A percentile compares a stretch with the other conserved stretches of the same genome.
phyloP scores from a whole-genome alignment of 2,329 filamentous ascomycete genomes.

The Thyridium curvatum region DNA sequence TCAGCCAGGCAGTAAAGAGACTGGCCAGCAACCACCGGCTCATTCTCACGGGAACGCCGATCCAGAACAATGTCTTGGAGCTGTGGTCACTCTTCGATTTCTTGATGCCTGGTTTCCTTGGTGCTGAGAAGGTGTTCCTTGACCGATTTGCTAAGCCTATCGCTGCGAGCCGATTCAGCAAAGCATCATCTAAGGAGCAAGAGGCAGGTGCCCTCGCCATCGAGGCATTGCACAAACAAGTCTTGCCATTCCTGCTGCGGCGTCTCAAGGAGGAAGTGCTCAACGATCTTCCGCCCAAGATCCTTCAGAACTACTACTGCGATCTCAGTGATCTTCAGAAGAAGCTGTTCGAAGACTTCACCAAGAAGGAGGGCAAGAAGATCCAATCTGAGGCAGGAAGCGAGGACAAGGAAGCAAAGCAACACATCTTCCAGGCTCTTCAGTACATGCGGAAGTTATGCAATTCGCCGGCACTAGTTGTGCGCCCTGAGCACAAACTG shows the following conservation, averaged over 20 bases:
- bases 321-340: slow-evolving; percentile 92
- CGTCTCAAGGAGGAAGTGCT: slow-evolving; percentile 97
- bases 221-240: slow-evolving; percentile 97
- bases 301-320: slow-evolving; percentile 98
- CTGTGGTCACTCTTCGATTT: slow-evolving; percentile 98
- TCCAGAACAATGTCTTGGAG: slow-evolving; percentile 96
- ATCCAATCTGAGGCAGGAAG: slow-evolving; percentile 77
- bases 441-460: slow-evolving; percentile 99
- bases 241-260: slow-evolving; percentile 89
- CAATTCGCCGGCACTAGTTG: slow-evolving; percentile 92
- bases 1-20: slow-evolving; percentile 85
- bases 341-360: slow-evolving; percentile 94
- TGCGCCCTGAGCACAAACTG: slow-evolving; percentile 87
- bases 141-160: slow-evolving; percentile 95
- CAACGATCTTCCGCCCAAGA: slow-evolving; percentile 94
- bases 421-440: slow-evolving; percentile 97
- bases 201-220: slow-evolving; percentile 94
- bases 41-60: slow-evolving; percentile 93
- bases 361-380: slow-evolving; percentile 85
- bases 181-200: slow-evolving; percentile 97
- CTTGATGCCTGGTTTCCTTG: slow-evolving; percentile 96
- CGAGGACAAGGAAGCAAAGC: slow-evolving; percentile 87
- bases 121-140: slow-evolving; percentile 89
- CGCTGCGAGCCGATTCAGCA: slow-evolving; percentile 88
- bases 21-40: slow-evolving; percentile 88